Conservation (phyloP, 2,329 filamentous ascomycete genomes). For the Fusarium veterinarium region DNA sequence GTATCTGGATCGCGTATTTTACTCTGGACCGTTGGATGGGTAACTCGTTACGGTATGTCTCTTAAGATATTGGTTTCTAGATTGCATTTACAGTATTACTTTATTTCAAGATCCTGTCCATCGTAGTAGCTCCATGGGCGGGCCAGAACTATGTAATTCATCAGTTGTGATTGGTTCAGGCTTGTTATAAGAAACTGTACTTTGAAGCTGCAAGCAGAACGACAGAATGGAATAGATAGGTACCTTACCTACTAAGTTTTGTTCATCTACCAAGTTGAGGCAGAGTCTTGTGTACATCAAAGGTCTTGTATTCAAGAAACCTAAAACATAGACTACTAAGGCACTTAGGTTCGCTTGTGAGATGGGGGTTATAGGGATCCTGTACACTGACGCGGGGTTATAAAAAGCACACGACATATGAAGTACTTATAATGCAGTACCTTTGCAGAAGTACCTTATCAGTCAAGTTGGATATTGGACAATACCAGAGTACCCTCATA, state of each 20-base stretch:
- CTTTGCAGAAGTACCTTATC: not conserved
- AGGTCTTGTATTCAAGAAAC: not conserved
- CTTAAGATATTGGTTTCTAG: not conserved
- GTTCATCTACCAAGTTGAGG: not conserved
- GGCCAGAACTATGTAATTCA: constrained; percentile 7
- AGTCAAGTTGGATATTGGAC: not conserved
- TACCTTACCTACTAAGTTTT: not conserved
- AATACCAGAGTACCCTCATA: not conserved
- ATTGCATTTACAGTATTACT: not conserved
- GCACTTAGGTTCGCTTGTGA: not conserved
- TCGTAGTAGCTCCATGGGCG: not conserved
- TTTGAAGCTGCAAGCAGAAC: not conserved
- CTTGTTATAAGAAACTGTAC: not conserved
- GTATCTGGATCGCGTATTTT: not conserved
- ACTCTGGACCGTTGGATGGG: not conserved
- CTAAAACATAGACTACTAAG: not conserved
- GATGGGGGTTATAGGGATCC: not conserved
- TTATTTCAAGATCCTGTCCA: not conserved
- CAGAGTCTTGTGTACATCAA: not conserved
- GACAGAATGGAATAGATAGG: not conserved
- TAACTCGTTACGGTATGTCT: not conserved
- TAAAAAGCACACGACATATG: not conserved
- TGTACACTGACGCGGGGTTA: not conserved
- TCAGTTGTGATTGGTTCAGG: not conserved
- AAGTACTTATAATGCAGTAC: not conserved